Base-by-base conservation (phyloP, 2,329 filamentous ascomycete genomes). In the Samsoniella hepiali region DNA sequence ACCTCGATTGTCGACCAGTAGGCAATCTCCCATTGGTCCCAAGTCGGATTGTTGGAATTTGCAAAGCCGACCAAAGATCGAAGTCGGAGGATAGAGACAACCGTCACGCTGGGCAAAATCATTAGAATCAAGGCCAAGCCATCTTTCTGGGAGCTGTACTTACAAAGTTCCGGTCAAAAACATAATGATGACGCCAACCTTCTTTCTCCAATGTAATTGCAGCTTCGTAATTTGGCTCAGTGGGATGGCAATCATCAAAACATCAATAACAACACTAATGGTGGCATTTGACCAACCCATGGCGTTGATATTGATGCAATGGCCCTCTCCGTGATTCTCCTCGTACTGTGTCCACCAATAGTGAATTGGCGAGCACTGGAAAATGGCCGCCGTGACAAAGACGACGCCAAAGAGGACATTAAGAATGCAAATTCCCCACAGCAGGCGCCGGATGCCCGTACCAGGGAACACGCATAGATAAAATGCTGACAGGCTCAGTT, bases 311-410 rank as follows among this genome's bases (percentile, higher is more conserved):
- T 83, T 74, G 29, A 82, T 69, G 65, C 85, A 88, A 1, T 65
- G 72, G 0, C 84, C 84, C 0, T 70, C 8, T 7, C 44, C 55
- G 5, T 44, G 79, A 75, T 59, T 78, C 71, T 1, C 77, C 77
- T 50, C 79, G 82, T 84, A 87, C 17, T 72, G 73, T 0, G 72
- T 74, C 85, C 85, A 88, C 69, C 80, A 82, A 63, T 77, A 80
- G 15, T 70, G 71, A 27, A 87, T 73, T 0, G 84, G 84, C 2
- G 67, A 70, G 69, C 84, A 86, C 65, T 84, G 80, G 44, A 85
- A 81, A 13, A 82, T 68, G 15, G 74, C 77, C 11, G 77, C 69
- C 3, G 82, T 65, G 22, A 78, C 61, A 44, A 82, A 84, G 3
- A 71, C 67, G 17, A 79, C 3, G 2, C 79, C 79, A 59, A 76